Conservation (phyloP, 1,284 basidiomycete species). For the Neonothopanus nambi region DNA sequence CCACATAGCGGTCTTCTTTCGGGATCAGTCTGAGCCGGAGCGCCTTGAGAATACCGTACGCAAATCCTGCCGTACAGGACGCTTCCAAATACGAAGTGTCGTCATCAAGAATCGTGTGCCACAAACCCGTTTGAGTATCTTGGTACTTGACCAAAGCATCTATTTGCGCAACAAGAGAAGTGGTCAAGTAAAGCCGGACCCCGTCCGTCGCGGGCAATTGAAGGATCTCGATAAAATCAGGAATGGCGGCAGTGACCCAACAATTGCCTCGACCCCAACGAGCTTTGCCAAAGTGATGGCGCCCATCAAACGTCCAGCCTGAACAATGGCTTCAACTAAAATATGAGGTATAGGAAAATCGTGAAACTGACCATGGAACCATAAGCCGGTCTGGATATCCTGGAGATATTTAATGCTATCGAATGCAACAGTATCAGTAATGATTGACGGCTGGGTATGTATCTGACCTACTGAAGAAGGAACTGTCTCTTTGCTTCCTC, state of each 20-base stretch:
- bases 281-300: constrained; percentile 54
- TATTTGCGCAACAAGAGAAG: constrained; percentile 51
- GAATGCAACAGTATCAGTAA: constrained; percentile 9
- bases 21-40: constrained; percentile 50
- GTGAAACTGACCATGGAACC: constrained; percentile 53
- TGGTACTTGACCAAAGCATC: constrained; percentile 54
- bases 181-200: constrained; percentile 46
- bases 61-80: constrained; percentile 62
- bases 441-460: neutral
- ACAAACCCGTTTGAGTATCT: constrained; percentile 51
- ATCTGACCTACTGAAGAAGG: constrained; percentile 44
- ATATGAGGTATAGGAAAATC: neutral
- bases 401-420: constrained; percentile 49
- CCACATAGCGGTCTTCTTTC: constrained; percentile 44
- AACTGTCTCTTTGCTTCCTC: constrained; percentile 65
- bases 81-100: constrained; percentile 59
- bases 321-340: neutral
- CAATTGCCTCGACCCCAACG: constrained; percentile 68
- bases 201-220: constrained; percentile 43
- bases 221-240: constrained; percentile 60
- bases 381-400: constrained; percentile 49
- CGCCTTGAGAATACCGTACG: constrained; percentile 59
- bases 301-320: constrained; percentile 55
- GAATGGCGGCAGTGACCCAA: constrained; percentile 65
- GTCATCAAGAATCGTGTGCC: constrained; percentile 66